phyloP scores from a whole-genome alignment of 306 rosid species.

The Fragaria ananassa region DNA sequence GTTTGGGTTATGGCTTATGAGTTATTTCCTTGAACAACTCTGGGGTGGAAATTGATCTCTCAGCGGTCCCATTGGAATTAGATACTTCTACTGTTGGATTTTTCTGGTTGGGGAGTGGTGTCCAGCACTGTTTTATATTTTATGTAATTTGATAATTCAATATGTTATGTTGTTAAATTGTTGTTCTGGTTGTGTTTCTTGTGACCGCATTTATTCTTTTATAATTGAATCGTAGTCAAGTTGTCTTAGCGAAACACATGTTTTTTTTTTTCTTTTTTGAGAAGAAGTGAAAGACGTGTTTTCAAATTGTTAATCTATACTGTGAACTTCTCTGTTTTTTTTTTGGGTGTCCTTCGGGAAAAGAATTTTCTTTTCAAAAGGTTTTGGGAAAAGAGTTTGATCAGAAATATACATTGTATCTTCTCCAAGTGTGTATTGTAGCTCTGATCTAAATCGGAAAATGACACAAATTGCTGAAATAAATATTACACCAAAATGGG shows the following conservation, averaged over 20 bases:
- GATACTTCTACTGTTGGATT: neutral
- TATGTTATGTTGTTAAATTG: neutral
- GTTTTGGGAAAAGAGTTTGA: neutral
- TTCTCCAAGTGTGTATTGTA: neutral
- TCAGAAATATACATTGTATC: neutral
- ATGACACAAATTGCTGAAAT: neutral
- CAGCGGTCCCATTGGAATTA: neutral
- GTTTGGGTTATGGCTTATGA: neutral
- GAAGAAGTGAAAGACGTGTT: neutral
- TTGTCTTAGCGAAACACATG: no score
- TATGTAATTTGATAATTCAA: neutral
- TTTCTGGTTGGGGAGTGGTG: neutral
- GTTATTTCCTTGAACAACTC: constrained; percentile 3
- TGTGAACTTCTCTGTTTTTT: neutral
- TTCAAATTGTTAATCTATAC: neutral
- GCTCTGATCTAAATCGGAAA: neutral
- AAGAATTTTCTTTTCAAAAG: no score
- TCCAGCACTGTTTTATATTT: neutral
- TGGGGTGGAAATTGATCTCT: neutral
- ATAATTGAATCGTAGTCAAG: no score
- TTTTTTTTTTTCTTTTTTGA: no score
- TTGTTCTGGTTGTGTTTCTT: neutral
- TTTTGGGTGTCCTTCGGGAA: no score
- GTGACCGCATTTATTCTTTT: neutral
- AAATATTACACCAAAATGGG: neutral